These are phyloP conservation scores for Cystofilobasidium capitatum DNA, from an alignment of 768 basidiomycete genomes.

Conservation along the genomic window DNA sequence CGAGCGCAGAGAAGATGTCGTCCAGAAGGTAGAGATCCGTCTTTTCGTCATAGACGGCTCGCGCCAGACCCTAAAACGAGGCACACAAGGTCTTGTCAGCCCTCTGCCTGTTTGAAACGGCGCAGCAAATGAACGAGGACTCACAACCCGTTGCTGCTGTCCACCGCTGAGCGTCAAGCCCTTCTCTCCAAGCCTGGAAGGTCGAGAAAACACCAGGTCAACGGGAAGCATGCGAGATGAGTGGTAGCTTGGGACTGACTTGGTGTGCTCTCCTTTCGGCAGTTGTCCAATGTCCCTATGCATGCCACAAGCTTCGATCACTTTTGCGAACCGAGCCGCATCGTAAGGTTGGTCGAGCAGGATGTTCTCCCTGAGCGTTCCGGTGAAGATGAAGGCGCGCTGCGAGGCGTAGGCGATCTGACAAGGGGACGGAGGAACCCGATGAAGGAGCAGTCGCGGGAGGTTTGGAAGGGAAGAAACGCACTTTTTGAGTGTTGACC, in stretches of 20 bases:
- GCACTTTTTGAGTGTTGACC: not conserved
- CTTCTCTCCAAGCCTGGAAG: constrained; percentile 9
- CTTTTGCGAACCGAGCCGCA: not conserved
- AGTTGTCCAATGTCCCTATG: constrained; percentile 3
- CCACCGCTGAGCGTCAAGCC: constrained; percentile 11
- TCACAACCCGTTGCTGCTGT: constrained; percentile 12
- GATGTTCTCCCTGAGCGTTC: constrained; percentile 12
- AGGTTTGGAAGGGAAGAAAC: not conserved
- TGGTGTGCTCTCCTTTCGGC: not conserved
- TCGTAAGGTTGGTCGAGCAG: not conserved
- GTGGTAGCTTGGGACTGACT: not conserved
- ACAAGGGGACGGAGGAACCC: no score
- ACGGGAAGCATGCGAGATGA: no score
- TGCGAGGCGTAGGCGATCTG: constrained; percentile 16
- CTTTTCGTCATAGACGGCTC: constrained; percentile 28
- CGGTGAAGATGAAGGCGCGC: constrained; percentile 19
- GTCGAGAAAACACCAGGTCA: no score
- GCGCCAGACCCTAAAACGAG: constrained; percentile 28
- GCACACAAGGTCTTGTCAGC: no score
- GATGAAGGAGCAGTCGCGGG: no score
- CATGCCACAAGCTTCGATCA: not conserved
- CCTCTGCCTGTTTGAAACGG: not conserved
- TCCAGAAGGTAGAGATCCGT: constrained; percentile 29
- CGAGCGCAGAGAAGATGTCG: constrained; percentile 32
- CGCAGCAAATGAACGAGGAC: no score